These are phyloP conservation scores for Colletotrichum scovillei DNA, from an alignment of 2,329 filamentous ascomycete species.

Conservation along the genomic window DNA sequence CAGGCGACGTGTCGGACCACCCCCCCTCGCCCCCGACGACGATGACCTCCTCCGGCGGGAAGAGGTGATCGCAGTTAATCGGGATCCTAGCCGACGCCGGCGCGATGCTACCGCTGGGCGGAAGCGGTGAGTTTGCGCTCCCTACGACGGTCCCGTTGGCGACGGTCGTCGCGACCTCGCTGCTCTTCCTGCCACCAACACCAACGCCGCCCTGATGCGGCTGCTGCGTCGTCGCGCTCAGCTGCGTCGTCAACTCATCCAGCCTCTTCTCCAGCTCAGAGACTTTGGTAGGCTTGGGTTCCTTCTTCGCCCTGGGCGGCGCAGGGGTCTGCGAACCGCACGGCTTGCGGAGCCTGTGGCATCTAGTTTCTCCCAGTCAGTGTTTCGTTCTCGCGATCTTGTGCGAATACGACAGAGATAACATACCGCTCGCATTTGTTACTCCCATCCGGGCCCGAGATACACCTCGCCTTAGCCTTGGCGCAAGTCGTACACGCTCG, in stretches of 20 bases:
- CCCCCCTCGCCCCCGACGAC: neutral
- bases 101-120: conserved; percentile 19
- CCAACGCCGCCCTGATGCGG: neutral
- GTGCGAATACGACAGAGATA: no score
- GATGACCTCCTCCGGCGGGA: conserved; percentile 40
- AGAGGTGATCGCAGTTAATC: conserved; percentile 49
- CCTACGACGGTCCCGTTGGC: conserved; percentile 20
- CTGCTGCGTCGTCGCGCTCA: conserved; percentile 43
- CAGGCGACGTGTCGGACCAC: conserved; percentile 6
- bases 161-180: neutral
- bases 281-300: conserved; percentile 59
- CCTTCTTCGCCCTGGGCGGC: conserved; percentile 59
- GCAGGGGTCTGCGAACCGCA: conserved; percentile 60
- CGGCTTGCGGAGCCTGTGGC: conserved; percentile 58
- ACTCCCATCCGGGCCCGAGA: conserved; percentile 51
- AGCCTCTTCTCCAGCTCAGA: conserved; percentile 63
- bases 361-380: conserved; percentile 46
- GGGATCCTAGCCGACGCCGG: conserved; percentile 25
- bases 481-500: conserved; percentile 63
- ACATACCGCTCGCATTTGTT: conserved; percentile 61
- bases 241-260: conserved; percentile 59
- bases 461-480: conserved; percentile 63
- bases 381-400: neutral
- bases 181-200: conserved; percentile 12
- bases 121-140: conserved; percentile 19